Evolutionary conservation across 2,329 filamentous ascomycete species (phyloP), one percentile per base, ranked within the genome.

Genomic region (Pseudocercospora macadamiae): DNA sequence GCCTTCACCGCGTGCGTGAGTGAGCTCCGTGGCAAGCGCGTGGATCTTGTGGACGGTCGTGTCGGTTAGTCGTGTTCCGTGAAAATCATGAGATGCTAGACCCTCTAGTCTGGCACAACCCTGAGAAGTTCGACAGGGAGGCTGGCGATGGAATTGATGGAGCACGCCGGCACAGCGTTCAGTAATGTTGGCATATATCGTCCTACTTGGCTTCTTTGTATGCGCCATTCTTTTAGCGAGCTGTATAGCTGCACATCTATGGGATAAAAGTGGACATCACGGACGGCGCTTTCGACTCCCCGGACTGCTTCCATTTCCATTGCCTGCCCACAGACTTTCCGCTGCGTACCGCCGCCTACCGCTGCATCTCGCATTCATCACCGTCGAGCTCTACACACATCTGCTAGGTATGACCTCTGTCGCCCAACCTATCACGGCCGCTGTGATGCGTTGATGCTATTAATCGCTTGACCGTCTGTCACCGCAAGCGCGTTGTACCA

Each of bases 191-290:
- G 25, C 49, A 54, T 42, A 23, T 37, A 30, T 30, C 37, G 30
- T 30, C 16, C 37, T 42, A 21, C 51, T 25, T 23, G 37, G n/a
- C 26, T n/a, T 25, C 28, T 32, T 51, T 45, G 19, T 37, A 28
- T 12, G 16, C 23, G 19, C 9, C 16, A 7, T 16, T 32, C 21
- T 26, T 26, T 49, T 49, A 32, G 45, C 28, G 26, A 48, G 44
- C 45, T 32, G 45, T 49, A 32, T 36, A 30, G 36, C 45, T 51
- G 45, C 53, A 55, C 28, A 34, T 44, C 26, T 51, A 57, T 45
- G 45, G 47, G 45, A 51, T 26, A 39, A 42, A 37, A 47, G 47
- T 51, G 47, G 47, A 49, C n/a, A 21, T n/a, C 18, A 18, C 16
- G 44, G 26, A 25, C 23, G 19, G 21, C 44, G 44, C 21, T 51